Evolutionary conservation across 306 rosid species (phyloP).

Genomic region (Mucuna pruriens): DNA sequence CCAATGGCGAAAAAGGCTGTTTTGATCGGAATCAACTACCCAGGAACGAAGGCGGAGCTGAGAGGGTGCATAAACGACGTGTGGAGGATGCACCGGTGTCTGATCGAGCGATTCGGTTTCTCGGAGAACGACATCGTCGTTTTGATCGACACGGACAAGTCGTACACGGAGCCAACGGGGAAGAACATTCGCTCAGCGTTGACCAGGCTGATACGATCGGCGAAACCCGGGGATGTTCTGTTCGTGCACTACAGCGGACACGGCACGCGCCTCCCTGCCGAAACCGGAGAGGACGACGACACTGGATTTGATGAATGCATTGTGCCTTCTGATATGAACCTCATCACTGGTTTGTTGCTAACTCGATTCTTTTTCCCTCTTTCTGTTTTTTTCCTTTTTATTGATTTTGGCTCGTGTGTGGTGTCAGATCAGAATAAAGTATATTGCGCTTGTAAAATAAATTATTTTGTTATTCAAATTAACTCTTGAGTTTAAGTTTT

Average conservation of each 20-base stretch:
- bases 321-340: slow-evolving; percentile 95
- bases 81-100: slow-evolving; percentile 60
- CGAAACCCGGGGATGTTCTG: slow-evolving; percentile 61
- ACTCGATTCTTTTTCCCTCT: no score
- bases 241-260: slow-evolving; percentile 93
- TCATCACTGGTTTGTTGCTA: slow-evolving; percentile 69
- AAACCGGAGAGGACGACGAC: slow-evolving; percentile 94
- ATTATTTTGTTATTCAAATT: no score
- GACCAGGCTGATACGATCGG: slow-evolving; percentile 59
- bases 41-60: slow-evolving; percentile 87
- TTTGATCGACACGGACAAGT: slow-evolving; percentile 75
- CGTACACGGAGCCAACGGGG: slow-evolving; percentile 82
- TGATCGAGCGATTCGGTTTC: slow-evolving; percentile 69
- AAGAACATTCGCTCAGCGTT: slow-evolving; percentile 71
- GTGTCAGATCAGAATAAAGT: no score
- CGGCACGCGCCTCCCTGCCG: slow-evolving; percentile 97
- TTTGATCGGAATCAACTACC: slow-evolving; percentile 88
- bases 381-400: no score
- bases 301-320: slow-evolving; percentile 97
- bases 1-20: slow-evolving; percentile 79
- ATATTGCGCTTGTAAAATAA: no score
- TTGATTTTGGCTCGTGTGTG: no score
- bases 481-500: no score
- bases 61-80: slow-evolving; percentile 92
- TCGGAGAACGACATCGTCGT: slow-evolving; percentile 68